Evolutionary conservation across 208 protist species (phyloP), one percentile per base, ranked within the genome.

Genomic region (Trypanosoma cruzi): DNA sequence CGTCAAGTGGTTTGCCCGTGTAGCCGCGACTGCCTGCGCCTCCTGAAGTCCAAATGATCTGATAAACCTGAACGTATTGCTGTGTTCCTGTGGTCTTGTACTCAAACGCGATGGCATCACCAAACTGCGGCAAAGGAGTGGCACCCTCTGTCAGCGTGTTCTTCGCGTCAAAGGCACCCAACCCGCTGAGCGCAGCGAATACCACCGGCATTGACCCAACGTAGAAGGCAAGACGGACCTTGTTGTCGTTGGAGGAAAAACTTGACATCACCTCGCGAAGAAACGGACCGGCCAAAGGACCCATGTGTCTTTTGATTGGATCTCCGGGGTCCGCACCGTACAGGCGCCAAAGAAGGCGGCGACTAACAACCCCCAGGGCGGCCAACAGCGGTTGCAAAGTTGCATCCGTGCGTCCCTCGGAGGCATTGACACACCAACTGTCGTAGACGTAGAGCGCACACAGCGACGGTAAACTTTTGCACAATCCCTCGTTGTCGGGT

Each of bases 371-470:
- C 34, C 57, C 44, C 29, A 64, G n/a, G 18, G 32, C 13, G 14
- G 16, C 22, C 11, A 64, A 22, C 3, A 71, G 24, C 18, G 66
- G 66, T n/a, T 64, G 29, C 46, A 71, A 29, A 8, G 55, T 22
- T 20, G 66, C 55, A 29, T 71, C 56, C 34, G 46, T 14, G n/a
- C 28, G 10, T n/a, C 56, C 56, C 28, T 37, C 29, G 49, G 66
- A 71, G 32, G 48, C 46, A 37, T 71, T 71, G 6, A 64, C 66
- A 29, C 56, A 31, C 40, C 56, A 71, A 32, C 37, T 55, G 26
- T 71, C 66, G 48, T 71, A 71, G 22, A 71, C 46, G 34, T 71
- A 71, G 32, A 62, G 29, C 8, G 56, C 66, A 62, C 66, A 71
- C 11, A 71, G 56, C 28, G 66, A 64, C 7, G 66, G 66, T 7